Evolutionary conservation across 2,329 filamentous ascomycete genomes (phyloP).

Genomic region (Exophiala lecanii-corni): DNA sequence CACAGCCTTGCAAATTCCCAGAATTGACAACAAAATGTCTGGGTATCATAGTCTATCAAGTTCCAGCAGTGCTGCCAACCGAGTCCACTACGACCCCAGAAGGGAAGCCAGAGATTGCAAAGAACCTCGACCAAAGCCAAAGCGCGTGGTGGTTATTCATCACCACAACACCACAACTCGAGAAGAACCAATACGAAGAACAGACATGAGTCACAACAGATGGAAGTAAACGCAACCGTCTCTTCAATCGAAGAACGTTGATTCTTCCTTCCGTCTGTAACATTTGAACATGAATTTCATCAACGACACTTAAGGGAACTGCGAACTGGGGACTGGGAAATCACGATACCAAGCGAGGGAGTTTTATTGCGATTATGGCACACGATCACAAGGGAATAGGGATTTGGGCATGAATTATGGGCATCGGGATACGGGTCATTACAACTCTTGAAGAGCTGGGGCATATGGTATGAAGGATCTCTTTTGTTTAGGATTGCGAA

Average conservation of each 20-base stretch:
- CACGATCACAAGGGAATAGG: too few species aligned
- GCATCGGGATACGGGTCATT: too few species aligned
- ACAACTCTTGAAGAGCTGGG: conserved; percentile 12
- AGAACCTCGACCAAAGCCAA: conserved; percentile 17
- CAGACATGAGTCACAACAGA: conserved; percentile 20
- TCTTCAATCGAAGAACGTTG: neutral
- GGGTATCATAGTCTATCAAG: conserved; percentile 20
- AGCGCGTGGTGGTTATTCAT: conserved; percentile 20
- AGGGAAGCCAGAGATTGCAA: conserved; percentile 18
- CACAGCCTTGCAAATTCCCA: too few species aligned
- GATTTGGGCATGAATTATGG: too few species aligned
- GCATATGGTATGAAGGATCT: conserved; percentile 4
- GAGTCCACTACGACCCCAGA: conserved; percentile 19
- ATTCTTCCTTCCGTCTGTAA: neutral
- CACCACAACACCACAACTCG: conserved; percentile 20
- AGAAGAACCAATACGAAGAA: conserved; percentile 16
- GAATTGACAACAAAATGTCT: too few species aligned
- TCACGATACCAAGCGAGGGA: conserved; percentile 18
- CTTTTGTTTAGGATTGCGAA: conserved; percentile 11
- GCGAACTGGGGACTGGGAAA: neutral
- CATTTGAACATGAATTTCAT: conserved; percentile 5
- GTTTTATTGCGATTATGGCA: too few species aligned
- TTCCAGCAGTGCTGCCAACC: conserved; percentile 20
- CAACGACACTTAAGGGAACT: conserved; percentile 8
- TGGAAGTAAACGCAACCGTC: conserved; percentile 15